These are phyloP conservation scores for Cryphonectria radicalis DNA, from an alignment of 2,329 filamentous ascomycete species.

Conservation along the genomic window DNA sequence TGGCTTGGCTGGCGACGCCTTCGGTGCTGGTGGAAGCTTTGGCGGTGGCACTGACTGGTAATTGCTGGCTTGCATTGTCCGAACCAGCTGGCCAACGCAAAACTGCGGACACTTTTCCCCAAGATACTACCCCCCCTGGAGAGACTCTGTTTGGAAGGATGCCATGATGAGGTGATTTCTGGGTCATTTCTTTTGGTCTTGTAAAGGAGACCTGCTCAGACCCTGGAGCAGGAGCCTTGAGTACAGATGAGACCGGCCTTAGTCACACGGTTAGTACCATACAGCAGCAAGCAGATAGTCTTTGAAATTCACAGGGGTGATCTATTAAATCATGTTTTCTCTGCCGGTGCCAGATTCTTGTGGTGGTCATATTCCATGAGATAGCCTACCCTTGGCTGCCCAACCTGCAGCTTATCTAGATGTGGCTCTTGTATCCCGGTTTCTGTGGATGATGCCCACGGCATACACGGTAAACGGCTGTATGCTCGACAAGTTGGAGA, in stretches of 20 bases:
- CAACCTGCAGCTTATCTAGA: neutral
- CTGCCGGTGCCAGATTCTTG: neutral
- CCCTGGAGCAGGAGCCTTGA: neutral
- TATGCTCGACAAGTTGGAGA: neutral
- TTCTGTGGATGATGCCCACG: neutral
- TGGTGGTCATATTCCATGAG: neutral
- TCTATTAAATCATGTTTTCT: neutral
- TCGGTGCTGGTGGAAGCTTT: constrained; percentile 13
- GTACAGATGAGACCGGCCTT: constrained; percentile 1
- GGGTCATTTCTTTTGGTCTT: constrained; percentile 16
- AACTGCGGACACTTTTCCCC: neutral
- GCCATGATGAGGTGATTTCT: constrained; percentile 5
- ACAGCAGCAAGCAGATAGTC: neutral
- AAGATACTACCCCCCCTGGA: neutral
- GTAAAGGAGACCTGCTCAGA: neutral
- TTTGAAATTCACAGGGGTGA: neutral
- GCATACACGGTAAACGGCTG: neutral
- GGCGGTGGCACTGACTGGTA: constrained; percentile 10
- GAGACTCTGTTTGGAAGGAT: neutral
- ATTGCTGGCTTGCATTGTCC: neutral
- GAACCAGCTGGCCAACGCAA: neutral
- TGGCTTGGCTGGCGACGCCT: constrained; percentile 21
- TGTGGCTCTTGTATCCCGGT: neutral
- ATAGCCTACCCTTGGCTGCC: neutral
- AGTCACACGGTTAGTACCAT: neutral